Base-by-base conservation (phyloP, 805 yeast genomes). In the Ogataea minuta region DNA sequence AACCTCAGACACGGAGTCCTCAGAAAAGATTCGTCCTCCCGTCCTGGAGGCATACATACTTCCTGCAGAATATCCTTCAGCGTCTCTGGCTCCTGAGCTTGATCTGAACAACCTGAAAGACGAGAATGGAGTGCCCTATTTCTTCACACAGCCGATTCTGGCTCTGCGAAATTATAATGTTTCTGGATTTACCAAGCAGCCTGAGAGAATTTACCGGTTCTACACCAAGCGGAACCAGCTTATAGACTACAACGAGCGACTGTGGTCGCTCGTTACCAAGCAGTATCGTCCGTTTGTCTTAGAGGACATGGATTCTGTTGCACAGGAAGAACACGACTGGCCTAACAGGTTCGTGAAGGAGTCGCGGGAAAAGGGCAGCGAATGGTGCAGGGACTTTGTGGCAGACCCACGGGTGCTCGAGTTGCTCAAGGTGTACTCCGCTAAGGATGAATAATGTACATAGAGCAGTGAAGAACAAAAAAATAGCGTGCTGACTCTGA, bases 281-380 rank as follows among this genome's bases (percentile, higher is more conserved):
- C 69, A 72, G 29, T 62, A 70, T 40, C 68, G 95, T 34, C 75
- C 78, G 8, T 84, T 77, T 53, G 64, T 59, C 36, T 60, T 68
- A 31, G 43, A 56, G 9, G 80, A 76, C 39, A 53, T 65, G 37
- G 54, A 59, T 19, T 59, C 66, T 43, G 76, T 74, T 11, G 55
- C 58, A 13, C 77, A 68, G 28, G 96, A 89, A 59, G 96, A 90
- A 57, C 54, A 60, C 5, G 91, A 86, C 48, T 91, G 97, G 97
- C 96, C 96, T 10, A 62, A 67, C 39, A 72, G 74, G 42, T 91
- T 97, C 96, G 84, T 86, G 23, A 72, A 78, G 49, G 73, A 71
- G 43, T 95, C 96, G n/a, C 58, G 62, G 32, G 84, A 77, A 36
- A 82, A 78, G 48, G 66, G 76, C 28, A 83, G 95, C 48, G 97